These are phyloP conservation scores for Fusarium luffae DNA, from an alignment of 2,329 filamentous ascomycete species.

Conservation along the genomic window DNA sequence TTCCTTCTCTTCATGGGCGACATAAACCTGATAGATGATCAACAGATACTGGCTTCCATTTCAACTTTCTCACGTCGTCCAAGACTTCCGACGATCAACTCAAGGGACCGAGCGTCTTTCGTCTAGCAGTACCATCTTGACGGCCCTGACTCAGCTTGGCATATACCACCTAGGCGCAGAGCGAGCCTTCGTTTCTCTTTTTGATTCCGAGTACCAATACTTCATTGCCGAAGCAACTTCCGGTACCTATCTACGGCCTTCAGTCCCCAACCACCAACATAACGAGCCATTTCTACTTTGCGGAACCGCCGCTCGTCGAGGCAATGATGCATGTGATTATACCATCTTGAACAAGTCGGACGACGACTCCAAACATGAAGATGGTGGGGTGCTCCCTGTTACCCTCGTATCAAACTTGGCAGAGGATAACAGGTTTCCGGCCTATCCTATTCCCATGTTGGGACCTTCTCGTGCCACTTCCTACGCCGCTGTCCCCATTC, in stretches of 20 bases:
- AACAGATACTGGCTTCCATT: background rate
- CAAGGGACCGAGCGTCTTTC: background rate
- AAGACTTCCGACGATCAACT: background rate
- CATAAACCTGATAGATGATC: no score
- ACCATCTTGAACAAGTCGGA: background rate
- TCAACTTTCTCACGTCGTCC: background rate
- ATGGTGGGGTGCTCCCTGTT: background rate
- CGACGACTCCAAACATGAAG: background rate
- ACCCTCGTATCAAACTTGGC: background rate
- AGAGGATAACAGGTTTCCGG: background rate
- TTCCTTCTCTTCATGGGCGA: no score
- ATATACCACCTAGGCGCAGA: background rate
- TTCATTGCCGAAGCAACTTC: background rate
- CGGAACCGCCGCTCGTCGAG: background rate
- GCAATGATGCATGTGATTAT: background rate
- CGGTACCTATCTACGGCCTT: background rate
- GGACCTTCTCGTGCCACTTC: background rate
- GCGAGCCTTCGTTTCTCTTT: conserved; percentile 4
- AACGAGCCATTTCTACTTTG: background rate
- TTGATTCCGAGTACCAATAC: background rate
- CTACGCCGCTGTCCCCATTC: conserved; percentile 1
- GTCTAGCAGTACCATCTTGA: background rate
- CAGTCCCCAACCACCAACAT: background rate
- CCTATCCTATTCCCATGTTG: background rate
- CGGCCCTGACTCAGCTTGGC: background rate